Base-by-base conservation (phyloP, 768 basidiomycete genomes). In the Tremella fuciformis region DNA sequence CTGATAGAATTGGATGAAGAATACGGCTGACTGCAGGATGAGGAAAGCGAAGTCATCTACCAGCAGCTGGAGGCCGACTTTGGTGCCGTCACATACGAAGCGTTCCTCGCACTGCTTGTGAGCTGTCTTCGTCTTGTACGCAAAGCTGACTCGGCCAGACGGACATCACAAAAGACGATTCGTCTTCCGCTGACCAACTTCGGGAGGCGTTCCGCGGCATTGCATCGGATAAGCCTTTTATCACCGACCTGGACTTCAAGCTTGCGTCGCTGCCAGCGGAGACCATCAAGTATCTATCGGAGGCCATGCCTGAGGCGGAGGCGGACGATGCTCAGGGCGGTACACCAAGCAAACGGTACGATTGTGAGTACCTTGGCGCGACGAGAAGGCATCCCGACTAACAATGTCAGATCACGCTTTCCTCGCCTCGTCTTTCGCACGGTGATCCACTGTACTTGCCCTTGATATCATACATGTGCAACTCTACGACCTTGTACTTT, bases 131-230 rank as follows among this genome's bases (percentile, higher is more conserved):
- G 29, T 8, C 39, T 13, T 15, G 50, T 16, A 25, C 1, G 21
- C 29, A 22, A 13, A n/a, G 18, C 24, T 53, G 24, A 50, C 25
- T 13, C 22, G 50, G 19, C 26, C 64, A 97, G 93, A 90, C 94
- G 53, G 91, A 91, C 24, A 92, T 96, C 60, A 92, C 85, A 25
- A 60, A 66, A 57, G 93, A 98, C 78, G 96, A 99, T 73, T 90
- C 96, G 57, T 91, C 90, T 2, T 88, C 92, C 2, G 84, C 88
- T 0, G 91, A 92, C 40, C 94, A 97, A 70, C 82, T 99, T 65
- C 85, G 88, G 18, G 91, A 91, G 58, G 85, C 93, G 1, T 99
- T 99, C 84, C 86, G 89, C 25, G 88, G 88, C 2, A 88, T 96
- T 15, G 91, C 93, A 0, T 83, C 81, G 9, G 87, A 91, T 73